Evolutionary conservation across 805 yeast species (phyloP).

Genomic region (Tetrapisispora namnaoensis): DNA sequence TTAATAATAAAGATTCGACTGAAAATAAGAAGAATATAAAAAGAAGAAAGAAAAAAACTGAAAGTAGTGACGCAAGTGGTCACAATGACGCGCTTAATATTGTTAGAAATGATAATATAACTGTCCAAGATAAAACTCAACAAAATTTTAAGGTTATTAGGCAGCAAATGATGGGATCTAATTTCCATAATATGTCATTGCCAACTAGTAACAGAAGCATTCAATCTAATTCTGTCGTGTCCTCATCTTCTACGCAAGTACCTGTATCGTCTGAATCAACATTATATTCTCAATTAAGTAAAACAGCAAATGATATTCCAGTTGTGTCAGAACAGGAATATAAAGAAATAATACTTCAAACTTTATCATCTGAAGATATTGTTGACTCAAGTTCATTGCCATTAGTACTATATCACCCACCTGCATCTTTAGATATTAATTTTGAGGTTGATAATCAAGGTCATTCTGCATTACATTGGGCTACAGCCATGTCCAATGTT

Average conservation of each 20-base stretch:
- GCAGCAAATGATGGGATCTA: conserved; percentile 8
- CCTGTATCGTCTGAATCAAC: conserved; percentile 18
- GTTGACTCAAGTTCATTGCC: conserved; percentile 25
- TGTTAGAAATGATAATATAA: neutral
- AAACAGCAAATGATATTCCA: neutral
- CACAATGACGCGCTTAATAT: neutral
- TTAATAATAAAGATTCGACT: neutral
- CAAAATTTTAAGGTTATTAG: conserved; percentile 15
- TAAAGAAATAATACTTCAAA: conserved; percentile 24
- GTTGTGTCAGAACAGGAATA: conserved; percentile 16
- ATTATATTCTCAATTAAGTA: conserved; percentile 3
- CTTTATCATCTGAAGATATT: conserved; percentile 26
- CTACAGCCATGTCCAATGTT: conserved; percentile 66
- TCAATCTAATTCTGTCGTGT: neutral
- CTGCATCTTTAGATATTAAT: conserved; percentile 53
- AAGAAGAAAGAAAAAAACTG: conserved; percentile 1
- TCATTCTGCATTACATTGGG: conserved; percentile 79
- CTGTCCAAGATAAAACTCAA: conserved; percentile 26
- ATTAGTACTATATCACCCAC: conserved; percentile 42
- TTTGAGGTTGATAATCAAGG: conserved; percentile 71
- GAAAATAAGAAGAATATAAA: neutral
- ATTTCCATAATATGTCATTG: conserved; percentile 8
- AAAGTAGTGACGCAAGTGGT: neutral
- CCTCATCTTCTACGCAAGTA: conserved; percentile 12
- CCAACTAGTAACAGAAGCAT: neutral